phyloP scores from a whole-genome alignment of 371 early-diverging fungal genomes.

The Haplosporangium sp. region DNA sequence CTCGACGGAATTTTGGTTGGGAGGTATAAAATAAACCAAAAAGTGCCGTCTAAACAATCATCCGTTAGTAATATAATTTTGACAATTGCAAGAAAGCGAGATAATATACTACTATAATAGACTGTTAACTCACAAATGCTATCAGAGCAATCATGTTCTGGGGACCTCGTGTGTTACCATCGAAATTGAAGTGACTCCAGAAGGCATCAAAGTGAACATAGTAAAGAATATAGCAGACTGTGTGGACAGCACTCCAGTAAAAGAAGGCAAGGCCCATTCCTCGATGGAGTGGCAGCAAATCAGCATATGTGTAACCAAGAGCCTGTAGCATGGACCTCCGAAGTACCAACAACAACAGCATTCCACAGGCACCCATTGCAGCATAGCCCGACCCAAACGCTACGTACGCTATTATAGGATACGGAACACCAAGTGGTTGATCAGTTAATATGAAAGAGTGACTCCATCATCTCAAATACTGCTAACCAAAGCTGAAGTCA shows the following conservation, averaged over 20 bases:
- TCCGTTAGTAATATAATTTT: too few relatives aligned
- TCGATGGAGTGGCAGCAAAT: slow-evolving; percentile 42
- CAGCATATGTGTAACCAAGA: slow-evolving; percentile 42
- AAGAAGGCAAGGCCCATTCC: slow-evolving; percentile 37
- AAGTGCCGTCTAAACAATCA: slow-evolving; percentile 17
- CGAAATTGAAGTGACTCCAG: slow-evolving; percentile 41
- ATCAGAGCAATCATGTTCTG: slow-evolving; percentile 40
- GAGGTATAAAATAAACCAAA: slow-evolving; percentile 24
- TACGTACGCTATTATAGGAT: slow-evolving; percentile 22
- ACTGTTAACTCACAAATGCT: slow-evolving; percentile 33
- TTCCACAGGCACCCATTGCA: slow-evolving; percentile 38
- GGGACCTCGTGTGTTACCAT: slow-evolving; percentile 39
- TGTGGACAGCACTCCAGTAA: slow-evolving; percentile 37
- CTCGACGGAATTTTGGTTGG: slow-evolving; percentile 24
- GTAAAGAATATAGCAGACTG: slow-evolving; percentile 32
- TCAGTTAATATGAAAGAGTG: neutral
- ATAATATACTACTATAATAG: too few relatives aligned
- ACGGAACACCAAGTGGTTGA: neutral
- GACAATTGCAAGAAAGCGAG: too few relatives aligned
- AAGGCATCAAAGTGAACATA: slow-evolving; percentile 35
- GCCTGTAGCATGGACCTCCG: slow-evolving; percentile 50
- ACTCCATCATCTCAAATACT: too few relatives aligned
- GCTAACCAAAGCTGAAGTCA: too few relatives aligned
- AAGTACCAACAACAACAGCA: slow-evolving; percentile 35
- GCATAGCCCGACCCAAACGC: slow-evolving; percentile 42